A percentile compares a stretch with the other conserved stretches of the same genome.
phyloP scores from a whole-genome alignment of 805 yeast species.

The Starmerella asiatica region DNA sequence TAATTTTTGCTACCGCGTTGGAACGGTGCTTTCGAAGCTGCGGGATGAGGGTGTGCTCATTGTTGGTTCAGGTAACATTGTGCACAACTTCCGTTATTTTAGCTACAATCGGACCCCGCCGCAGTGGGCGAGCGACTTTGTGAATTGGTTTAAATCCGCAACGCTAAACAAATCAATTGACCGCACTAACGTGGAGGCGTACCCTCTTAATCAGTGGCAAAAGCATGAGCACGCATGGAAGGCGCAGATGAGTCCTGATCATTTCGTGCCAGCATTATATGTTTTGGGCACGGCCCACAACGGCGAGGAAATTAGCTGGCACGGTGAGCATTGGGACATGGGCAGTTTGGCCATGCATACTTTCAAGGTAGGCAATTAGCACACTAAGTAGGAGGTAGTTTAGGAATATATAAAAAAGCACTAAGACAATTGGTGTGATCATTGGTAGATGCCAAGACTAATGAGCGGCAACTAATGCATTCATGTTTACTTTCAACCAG shows the following conservation, averaged over 20 bases:
- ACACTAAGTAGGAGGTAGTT: too few relatives aligned
- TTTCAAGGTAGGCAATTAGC: slow-evolving; percentile 8
- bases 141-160: slow-evolving; percentile 26
- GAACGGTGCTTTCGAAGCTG: slow-evolving; percentile 38
- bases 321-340: slow-evolving; percentile 7
- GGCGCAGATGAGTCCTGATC: slow-evolving; percentile 65
- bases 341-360: slow-evolving; percentile 12
- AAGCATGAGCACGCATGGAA: slow-evolving; percentile 17
- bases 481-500: too few relatives aligned
- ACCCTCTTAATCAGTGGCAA: slow-evolving; percentile 23
- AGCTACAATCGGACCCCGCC: slow-evolving; percentile 10
- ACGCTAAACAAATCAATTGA: slow-evolving; percentile 5
- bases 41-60: slow-evolving; percentile 41
- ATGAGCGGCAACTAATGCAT: too few relatives aligned
- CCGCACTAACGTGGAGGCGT: slow-evolving; percentile 17
- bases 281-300: slow-evolving; percentile 15
- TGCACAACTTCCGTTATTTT: slow-evolving; percentile 37
- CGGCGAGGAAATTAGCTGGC: slow-evolving; percentile 11
- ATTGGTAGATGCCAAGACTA: too few relatives aligned
- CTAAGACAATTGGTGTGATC: too few relatives aligned
- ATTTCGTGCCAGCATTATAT: slow-evolving; percentile 30
- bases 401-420: too few relatives aligned
- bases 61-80: slow-evolving; percentile 58
- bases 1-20: slow-evolving; percentile 35
- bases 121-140: slow-evolving; percentile 28